Evolutionary conservation across 192 early-diverging fungal species (phyloP), one percentile per base, ranked within the genome.

Genomic region (Umbelopsis sp.): DNA sequence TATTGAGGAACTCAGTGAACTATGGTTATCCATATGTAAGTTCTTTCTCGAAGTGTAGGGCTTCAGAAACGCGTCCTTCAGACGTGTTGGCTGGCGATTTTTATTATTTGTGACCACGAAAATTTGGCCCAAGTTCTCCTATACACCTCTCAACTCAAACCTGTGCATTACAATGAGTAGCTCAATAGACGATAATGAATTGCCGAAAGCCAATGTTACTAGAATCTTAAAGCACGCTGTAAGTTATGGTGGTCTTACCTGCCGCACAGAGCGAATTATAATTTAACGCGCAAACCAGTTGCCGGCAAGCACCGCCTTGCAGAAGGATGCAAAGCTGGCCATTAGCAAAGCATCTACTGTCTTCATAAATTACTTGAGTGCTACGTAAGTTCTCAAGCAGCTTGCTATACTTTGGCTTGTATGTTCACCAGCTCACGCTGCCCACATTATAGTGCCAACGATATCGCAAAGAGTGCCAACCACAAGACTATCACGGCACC

Each of bases 331-430:
- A 10, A 83, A 78, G 51, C 64, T 83, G 22, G 84, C 84, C 15
- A 76, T 86, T 18, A 70, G 76, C 71, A 86, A 83, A 67, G 80
- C 84, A 23, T 78, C 82, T 11, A 83, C 82, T 0, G 68, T 86
- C 3, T 86, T 86, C 50, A 80, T 86, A 70, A 86, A 80, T 37
- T 86, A 86, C 46, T 66, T 86, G 1, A 71, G 75, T 23, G 73
- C 80, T 12, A 71, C 81, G 84, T 86, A 86, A 33, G 81, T 69
- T 9, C 20, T 41, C 5, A 4, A 41, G 0, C 16, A 20, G 12
- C 3, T 1, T 44, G 33, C 44, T 15, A 5, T 35, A 12, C 30
- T 33, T 27, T 16, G 21, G n/a, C 25, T 5, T 21, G 2, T 66
- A 22, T 45, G 45, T 4, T 49, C 64, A 64, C 45, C 18, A 9